A percentile compares a stretch with the other conserved stretches of the same genome.
phyloP scores from a whole-genome alignment of 148 eudicot species.

The Simmondsia chinensis region DNA sequence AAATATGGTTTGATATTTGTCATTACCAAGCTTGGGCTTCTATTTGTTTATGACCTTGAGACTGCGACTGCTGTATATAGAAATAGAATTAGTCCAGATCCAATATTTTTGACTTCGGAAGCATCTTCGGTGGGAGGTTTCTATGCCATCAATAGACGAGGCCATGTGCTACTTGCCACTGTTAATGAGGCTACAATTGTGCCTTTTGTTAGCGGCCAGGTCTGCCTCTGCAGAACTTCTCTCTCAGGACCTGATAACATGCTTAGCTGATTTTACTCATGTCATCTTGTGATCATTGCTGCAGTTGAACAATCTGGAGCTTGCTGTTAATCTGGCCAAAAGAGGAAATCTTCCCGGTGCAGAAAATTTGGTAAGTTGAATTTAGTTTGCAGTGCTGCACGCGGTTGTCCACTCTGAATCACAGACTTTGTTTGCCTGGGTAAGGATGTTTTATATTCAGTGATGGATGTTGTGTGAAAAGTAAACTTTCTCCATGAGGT shows the following conservation, averaged over 20 bases:
- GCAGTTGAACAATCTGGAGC: conserved; percentile 77
- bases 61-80: conserved; percentile 73
- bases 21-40: conserved; percentile 74
- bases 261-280: too few species aligned
- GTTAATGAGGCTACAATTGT: conserved; percentile 63
- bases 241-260: neutral
- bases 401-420: too few species aligned
- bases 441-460: too few species aligned
- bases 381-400: too few species aligned
- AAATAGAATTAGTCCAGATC: conserved; percentile 76
- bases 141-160: conserved; percentile 71
- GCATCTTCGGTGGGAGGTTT: conserved; percentile 75
- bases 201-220: conserved; percentile 74
- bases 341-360: conserved; percentile 87
- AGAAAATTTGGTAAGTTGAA: conserved; percentile 60
- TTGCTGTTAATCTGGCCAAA: conserved; percentile 79
- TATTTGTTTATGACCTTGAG: conserved; percentile 70
- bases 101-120: conserved; percentile 67
- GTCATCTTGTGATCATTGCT: conserved; percentile 4
- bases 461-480: too few species aligned
- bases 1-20: conserved; percentile 64
- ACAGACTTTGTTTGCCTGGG: too few species aligned
- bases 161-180: conserved; percentile 74
- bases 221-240: conserved; percentile 10
- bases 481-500: too few species aligned